Evolutionary conservation across 23 red algal species (phyloP).

Genomic region (Gracilaria domingensis): DNA sequence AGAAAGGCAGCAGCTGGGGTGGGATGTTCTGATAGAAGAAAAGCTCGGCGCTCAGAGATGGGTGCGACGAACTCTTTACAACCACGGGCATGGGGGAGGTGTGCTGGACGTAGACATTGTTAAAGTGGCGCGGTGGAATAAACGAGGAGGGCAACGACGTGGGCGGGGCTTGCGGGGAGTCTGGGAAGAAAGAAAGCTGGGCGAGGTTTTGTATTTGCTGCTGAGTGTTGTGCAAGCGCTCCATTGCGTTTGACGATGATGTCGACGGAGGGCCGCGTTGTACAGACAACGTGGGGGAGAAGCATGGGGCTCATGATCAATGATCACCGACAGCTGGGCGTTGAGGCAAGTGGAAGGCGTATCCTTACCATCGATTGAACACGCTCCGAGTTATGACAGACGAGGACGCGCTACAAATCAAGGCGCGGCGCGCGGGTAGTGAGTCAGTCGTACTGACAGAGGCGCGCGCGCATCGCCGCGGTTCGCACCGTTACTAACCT

Average conservation of each 20-base stretch:
- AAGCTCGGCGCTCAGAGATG: conserved; percentile 6
- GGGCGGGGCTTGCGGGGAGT: neutral
- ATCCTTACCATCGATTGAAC: conserved; percentile 9
- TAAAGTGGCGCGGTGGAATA: conserved; percentile 28
- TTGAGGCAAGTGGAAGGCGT: neutral
- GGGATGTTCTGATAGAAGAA: conserved; percentile 45
- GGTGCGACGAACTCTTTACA: conserved; percentile 7
- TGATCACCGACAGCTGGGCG: neutral
- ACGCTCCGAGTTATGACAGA: too few species aligned
- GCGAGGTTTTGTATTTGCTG: neutral
- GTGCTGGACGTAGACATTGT: conserved; percentile 1
- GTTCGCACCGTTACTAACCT: too few species aligned
- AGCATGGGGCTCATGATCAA: neutral
- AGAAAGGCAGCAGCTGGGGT: neutral
- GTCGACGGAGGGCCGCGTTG: neutral
- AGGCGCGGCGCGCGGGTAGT: neutral
- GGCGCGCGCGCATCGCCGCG: too few species aligned
- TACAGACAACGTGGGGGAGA: neutral
- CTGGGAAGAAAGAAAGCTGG: neutral
- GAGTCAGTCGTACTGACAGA: neutral
- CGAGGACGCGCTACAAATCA: too few species aligned
- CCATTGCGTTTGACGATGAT: neutral
- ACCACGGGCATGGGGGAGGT: neutral
- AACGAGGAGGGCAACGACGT: conserved; percentile 8
- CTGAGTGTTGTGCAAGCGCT: neutral